Conservation (phyloP, 805 yeast genomes). For the Sugiyamaella smithiae region DNA sequence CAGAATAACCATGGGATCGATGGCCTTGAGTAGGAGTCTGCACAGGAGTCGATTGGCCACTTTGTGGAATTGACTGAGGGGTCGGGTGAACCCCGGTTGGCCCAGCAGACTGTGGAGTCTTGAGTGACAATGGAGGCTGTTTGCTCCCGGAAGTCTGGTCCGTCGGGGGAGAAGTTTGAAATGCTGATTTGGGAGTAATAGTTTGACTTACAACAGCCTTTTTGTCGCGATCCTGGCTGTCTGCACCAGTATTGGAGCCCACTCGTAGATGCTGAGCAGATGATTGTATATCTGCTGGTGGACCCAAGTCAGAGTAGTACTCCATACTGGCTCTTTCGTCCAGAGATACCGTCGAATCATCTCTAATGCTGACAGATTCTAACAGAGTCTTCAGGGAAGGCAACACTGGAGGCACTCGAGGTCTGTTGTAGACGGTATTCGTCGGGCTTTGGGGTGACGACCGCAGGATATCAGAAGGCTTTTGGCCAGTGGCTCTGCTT, state of each 20-base stretch:
- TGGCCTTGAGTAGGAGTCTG: no score
- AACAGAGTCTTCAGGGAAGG: slow-evolving; percentile 5
- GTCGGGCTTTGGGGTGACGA: neutral
- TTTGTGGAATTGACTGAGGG: neutral
- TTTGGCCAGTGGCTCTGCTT: no score
- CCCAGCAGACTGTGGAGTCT: neutral
- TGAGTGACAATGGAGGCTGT: no score
- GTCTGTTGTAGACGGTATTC: neutral
- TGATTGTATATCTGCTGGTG: neutral
- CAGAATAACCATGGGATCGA: no score
- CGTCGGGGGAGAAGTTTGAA: no score
- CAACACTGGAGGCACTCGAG: slow-evolving; percentile 5
- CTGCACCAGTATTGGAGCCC: no score
- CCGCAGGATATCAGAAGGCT: no score
- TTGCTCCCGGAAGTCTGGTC: no score
- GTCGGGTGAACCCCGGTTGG: neutral
- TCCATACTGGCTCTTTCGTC: neutral
- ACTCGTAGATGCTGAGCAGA: no score
- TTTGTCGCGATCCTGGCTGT: no score
- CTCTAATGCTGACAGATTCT: neutral
- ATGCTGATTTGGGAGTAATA: no score
- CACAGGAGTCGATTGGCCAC: neutral
- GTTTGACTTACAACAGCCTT: no score
- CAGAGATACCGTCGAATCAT: neutral
- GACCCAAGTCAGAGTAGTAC: neutral